Base-by-base conservation (phyloP, 2,329 filamentous ascomycete species). In the Fusarium keratoplasticum region DNA sequence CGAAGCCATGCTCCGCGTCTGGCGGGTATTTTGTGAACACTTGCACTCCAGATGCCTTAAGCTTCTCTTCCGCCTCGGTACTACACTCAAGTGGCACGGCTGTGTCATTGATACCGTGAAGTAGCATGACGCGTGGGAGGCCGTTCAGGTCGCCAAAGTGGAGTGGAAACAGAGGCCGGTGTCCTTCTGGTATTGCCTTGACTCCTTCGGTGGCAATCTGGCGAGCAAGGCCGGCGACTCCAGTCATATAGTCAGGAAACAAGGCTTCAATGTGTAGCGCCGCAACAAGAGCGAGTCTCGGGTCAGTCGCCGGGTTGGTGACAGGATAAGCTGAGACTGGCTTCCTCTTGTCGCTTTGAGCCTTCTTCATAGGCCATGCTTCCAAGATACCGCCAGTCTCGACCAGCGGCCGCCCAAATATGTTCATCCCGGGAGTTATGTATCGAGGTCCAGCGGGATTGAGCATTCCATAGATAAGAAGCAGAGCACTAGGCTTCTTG, bases 171-270 rank as follows among this genome's bases (percentile, higher is more conserved):
- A 77, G 20, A 2, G 52, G 47, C 3, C 29, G 35, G 10, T 72
- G 73, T 6, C 66, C 50, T 16, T 72, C 44, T 4, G 71, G 67
- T 4, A 77, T 73, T 2, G 66, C 67, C 1, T 59, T 58, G 1
- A 42, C 16, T 2, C 73, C 75, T 16, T 67, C 57, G 6, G 11
- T 66, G 8, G 71, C 64, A 2, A 77, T 69, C 3, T 62, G 50
- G 0, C 42, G 66, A 10, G 67, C 60, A 0, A 77, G 58, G 0
- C 73, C 73, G 0, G 63, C n/a, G 1, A 75, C 2, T 0, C 75
- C 75, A 1, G 73, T 72, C n/a, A 77, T 72, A n/a, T 77, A 77
- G 11, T 77, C 75, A 4, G 70, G 73, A 25, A 75, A 73, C 0
- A 76, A 35, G 0, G 69, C 75, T 2, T 77, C 73, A 2, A 77